Base-by-base conservation (phyloP, 331 rosid species). In the Quercus tomentella region DNA sequence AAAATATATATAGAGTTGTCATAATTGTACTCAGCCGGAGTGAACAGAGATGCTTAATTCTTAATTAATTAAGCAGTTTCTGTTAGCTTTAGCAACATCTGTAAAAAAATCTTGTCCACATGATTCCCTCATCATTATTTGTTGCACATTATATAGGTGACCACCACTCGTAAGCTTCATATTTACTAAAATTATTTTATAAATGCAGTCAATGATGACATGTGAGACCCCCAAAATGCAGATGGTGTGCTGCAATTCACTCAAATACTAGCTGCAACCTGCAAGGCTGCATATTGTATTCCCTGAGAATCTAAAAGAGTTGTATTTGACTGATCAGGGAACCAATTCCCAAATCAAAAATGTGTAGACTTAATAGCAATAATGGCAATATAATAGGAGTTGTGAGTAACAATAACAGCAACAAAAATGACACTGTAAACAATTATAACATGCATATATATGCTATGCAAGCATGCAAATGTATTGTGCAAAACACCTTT, bases 401-500 rank as follows among this genome's bases (percentile, higher is more conserved):
- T 33, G 52, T n/a, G 41, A 67, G 72, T 8, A 20, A 7, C 41
- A 60, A 20, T 35, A 67, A 5, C 21, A 67, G 17, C n/a, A 67
- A 18, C 16, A 3, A 65, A 20, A 65, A 20, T 3, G 23, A 20
- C 72, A 35, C 26, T 20, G 41, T 18, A 35, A 35, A 67, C 41
- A 33, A 67, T 14, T 1, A 20, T 8, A 12, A 20, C 52, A 33
- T 35, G 28, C 52, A 67, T 33, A 20, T 2, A 66, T 10, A 63
- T 31, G 72, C 72, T 22, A 20, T 7, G 33, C 51, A 67, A 18
- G 16, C 26, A 67, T 22, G 45, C 63, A 58, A 33, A 67, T 28
- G 77, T 68, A 58, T 6, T 77, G 63, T 37, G 72, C 58, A 23
- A 63, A 77, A 20, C 60, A 95, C 99, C 97, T 89, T 83, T 85